phyloP scores from a whole-genome alignment of 2,329 filamentous ascomycete genomes.

The Cercospora sojina region DNA sequence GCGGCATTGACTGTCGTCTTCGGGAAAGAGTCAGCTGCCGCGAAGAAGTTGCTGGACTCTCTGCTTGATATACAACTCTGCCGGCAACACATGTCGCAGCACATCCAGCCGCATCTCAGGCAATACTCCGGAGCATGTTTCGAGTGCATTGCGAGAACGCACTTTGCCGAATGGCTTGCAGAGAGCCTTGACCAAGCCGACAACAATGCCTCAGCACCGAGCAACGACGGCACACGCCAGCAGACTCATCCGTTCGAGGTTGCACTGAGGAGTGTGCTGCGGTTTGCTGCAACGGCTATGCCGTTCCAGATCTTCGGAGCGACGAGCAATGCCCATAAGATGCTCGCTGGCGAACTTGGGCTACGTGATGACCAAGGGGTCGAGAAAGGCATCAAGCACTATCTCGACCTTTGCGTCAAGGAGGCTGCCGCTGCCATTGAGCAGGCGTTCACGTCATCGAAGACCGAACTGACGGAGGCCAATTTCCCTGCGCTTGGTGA shows the following conservation, averaged over 20 bases:
- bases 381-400: neutral
- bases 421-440: neutral
- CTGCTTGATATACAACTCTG: neutral
- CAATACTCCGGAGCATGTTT: neutral
- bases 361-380: neutral
- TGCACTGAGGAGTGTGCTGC: neutral
- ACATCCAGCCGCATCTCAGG: neutral
- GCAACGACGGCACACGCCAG: neutral
- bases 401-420: neutral
- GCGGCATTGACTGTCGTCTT: neutral
- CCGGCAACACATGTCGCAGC: neutral
- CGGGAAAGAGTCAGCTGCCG: neutral
- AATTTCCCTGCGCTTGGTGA: neutral
- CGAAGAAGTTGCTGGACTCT: neutral
- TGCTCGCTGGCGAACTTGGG: neutral
- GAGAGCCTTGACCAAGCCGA: neutral
- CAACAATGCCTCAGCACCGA: neutral
- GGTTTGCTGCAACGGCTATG: neutral
- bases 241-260: neutral
- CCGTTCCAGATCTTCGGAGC: neutral
- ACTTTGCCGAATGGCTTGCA: neutral
- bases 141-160: neutral
- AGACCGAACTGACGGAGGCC: neutral
- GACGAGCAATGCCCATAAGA: constrained; percentile 1
- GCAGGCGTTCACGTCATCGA: neutral